Evolutionary conservation across 805 yeast species (phyloP), one percentile per base, ranked within the genome.

Genomic region (Blastobotrys parvus): DNA sequence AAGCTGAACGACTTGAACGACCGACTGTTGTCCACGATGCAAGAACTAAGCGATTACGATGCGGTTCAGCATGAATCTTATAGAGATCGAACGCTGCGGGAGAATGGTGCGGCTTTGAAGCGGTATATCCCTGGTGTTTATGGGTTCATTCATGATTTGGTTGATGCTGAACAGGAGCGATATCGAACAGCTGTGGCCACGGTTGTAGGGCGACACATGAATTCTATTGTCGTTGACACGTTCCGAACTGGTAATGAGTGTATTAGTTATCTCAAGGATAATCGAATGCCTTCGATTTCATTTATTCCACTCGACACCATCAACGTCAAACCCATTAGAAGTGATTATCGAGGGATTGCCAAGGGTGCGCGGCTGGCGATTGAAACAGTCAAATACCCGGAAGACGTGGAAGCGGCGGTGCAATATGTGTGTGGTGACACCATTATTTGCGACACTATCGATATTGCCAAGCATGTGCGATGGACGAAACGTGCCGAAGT

Each of bases 281-380:
- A 90, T 57, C 72, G 95, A 50, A 69, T 82, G 10, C 97, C 97
- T 38, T 71, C 74, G 5, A 88, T 92, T 1, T 78, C 94, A 1
- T 89, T 92, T 54, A 82, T 92, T 46, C 97, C 98, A 0, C 64
- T 92, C 41, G 92, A 88, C 55, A 72, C 88, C 1, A 79, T 92
- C 25, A 74, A 69, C 6, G 75, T 77, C 1, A 70, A 65, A 29
- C 68, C 79, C 3, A 69, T 80, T 38, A 72, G 75, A 41, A 67
- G 74, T 19, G 66, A 70, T 39, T 61, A 82, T 23, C 68, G 94
- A 51, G 39, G 47, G 2, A 67, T 73, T 25, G 52, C 78, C 19
- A 70, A 72, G 39, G 63, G 64, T 8, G 83, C 80, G 2, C 71
- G 79, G 41, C 86, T 94, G n/a, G 70, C 76, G 0, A 58, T 78